Base-by-base conservation (phyloP, 208 protist genomes). In the Wallacemonas sp. region DNA sequence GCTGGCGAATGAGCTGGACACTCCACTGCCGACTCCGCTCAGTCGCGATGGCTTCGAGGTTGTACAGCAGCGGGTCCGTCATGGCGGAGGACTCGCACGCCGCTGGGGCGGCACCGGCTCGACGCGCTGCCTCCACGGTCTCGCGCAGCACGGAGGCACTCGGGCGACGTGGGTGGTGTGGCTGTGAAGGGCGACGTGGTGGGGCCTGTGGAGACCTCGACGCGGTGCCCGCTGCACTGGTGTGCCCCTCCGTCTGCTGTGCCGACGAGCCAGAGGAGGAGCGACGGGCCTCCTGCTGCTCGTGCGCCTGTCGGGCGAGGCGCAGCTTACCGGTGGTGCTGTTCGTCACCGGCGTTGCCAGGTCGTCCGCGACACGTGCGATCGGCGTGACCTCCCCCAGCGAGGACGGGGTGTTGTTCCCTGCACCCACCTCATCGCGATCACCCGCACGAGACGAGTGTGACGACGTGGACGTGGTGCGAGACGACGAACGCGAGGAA, bases 11-110 rank as follows among this genome's bases (percentile, higher is more conserved):
- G 26, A 56, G 39, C 30, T 24, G 36, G 12, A 70, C 57, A 43
- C 74, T 65, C 69, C 68, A 72, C 5, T 63, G 65, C 65, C 69
- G 64, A 8, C 41, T 44, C 24, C 69, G 56, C 2, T 36, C 46
- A 5, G 41, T 34, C 43, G 26, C 24, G 19, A 29, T 19, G 29
- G 43, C 24, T 27, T 43, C 46, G n/a, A 39, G 24, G 11, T 12
- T 17, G 46, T 27, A 14, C 12, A 54, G 41, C 32, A 54, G 21
- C 21, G 33, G 61, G 61, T 47, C 36, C 21, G 38, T 19, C 23
- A 12, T 3, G 11, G 3, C 16, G 6, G 36, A 19, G 8, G 29
- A 17, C 16, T 14, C 8, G 17, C 29, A 46, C 56, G 21, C 36
- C 8, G 11, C 11, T 39, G 4, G 56, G 11, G 9, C 19, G 16